These are phyloP conservation scores for Torulaspora gathmanii DNA, from an alignment of 805 yeast genomes.

Conservation along the genomic window DNA sequence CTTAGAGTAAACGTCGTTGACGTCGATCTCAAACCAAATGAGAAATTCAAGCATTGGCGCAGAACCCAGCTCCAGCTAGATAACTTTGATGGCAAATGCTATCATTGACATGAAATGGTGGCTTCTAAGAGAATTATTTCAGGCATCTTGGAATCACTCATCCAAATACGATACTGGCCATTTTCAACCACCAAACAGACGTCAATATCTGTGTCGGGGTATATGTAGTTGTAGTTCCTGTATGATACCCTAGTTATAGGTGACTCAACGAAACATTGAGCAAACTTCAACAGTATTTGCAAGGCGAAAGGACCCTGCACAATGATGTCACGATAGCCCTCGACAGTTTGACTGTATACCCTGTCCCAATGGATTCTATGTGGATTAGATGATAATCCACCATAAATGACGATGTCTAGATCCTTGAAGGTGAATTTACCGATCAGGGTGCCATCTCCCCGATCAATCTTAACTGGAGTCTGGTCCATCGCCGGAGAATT, in stretches of 20 bases:
- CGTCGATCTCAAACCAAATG: slow-evolving; percentile 48
- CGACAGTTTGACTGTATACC: slow-evolving; percentile 47
- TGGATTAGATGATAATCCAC: slow-evolving; percentile 74
- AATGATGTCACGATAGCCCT: slow-evolving; percentile 56
- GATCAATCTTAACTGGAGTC: not conserved
- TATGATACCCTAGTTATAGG: slow-evolving; percentile 37
- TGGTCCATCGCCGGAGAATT: slow-evolving; percentile 29
- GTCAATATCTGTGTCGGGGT: slow-evolving; percentile 34
- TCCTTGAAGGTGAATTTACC: slow-evolving; percentile 35
- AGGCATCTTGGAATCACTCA: slow-evolving; percentile 10
- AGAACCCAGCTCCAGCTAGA: slow-evolving; percentile 36
- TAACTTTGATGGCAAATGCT: slow-evolving; percentile 30
- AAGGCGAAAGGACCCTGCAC: slow-evolving; percentile 82
- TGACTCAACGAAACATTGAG: slow-evolving; percentile 24
- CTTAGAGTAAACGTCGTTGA: slow-evolving; percentile 40
- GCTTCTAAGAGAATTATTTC: slow-evolving; percentile 7
- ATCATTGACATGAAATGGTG: slow-evolving; percentile 11
- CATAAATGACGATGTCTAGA: slow-evolving; percentile 50
- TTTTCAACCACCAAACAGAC: slow-evolving; percentile 14
- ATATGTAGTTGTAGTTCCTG: slow-evolving; percentile 43
- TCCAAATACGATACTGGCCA: slow-evolving; percentile 5
- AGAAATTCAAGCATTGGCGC: slow-evolving; percentile 47
- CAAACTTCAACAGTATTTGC: slow-evolving; percentile 54
- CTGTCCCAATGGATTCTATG: slow-evolving; percentile 78
- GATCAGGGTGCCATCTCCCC: not conserved